Base-by-base conservation (phyloP, 768 basidiomycete genomes). In the Aureoboletus auriporus region DNA sequence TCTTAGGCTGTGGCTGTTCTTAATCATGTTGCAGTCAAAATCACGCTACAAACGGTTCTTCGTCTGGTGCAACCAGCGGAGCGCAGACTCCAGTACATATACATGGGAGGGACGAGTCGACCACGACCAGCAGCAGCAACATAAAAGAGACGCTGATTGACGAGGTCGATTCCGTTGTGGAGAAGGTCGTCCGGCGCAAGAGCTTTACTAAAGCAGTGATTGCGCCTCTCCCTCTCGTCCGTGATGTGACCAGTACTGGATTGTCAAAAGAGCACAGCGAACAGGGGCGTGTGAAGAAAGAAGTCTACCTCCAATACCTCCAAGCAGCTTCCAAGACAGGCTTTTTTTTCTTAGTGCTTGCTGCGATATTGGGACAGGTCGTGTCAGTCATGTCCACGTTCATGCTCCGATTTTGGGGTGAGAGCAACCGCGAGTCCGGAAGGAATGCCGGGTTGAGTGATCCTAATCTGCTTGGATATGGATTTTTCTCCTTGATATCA, bases 331-430 rank as follows among this genome's bases (percentile, higher is more conserved):
- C 90, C 2, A 82, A 75, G 53, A 55, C 71, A 1, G 93, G 89
- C 1, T 92, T 90, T 61, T 59, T 60, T 6, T 76, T 87, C 52
- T 86, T 87, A 53, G 52, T 93, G 7, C 42, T 84, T 17, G 70
- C 75, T 7, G 79, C 77, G 5, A 43, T 81, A 1, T 34, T 69
- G 20, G 67, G 81, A 47, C 92, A 94, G 63, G 76, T 71, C 6
- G 61, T 77, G 8, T 76, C 78, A 0, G 80, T 93, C 28, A 46
- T 75, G 9, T 77, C 79, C 0, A 87, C 81, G 26, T 67, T 83
- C 29, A 80, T 85, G 39, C 70, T 95, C n/a, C 79, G 89, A 34
- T 71, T 75, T 42, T 95, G 90, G 92, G 84, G 86, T 8, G 86
- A 92, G 61, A 79, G 83, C 51, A 94, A 94, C 54, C 73, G 75